Base-by-base conservation (phyloP, 352 stramenopile genomes). In the Globisporangium cystogenes region DNA sequence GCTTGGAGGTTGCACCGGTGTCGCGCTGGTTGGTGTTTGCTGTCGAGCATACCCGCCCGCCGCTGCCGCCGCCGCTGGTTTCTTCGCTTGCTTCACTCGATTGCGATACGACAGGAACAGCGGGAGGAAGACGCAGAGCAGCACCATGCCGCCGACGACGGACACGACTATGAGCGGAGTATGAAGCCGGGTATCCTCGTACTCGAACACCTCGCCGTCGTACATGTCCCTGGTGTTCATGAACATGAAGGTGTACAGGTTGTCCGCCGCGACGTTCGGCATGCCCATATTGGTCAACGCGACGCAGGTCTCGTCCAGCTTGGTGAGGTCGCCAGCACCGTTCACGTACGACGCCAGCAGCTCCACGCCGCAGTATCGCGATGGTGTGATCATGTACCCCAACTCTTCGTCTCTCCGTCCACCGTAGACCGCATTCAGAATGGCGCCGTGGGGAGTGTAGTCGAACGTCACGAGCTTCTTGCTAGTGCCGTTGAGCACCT, bases 371-470 rank as follows among this genome's bases (percentile, higher is more conserved):
- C 49, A 56, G 39, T 24, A 43, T n/a, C 39, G 16, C 16, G 39
- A 10, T 18, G 10, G 61, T 44, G 8, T 23, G n/a, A 11, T 4
- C 18, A 18, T 4, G n/a, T 24, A 43, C 6, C n/a, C n/a, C 4
- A 4, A 1, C n/a, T n/a, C n/a, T n/a, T n/a, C n/a, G 7, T 43
- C 20, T 24, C 7, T 15, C 65, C 68, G 11, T 74, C 43, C 11
- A 82, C 52, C 2, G n/a, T 43, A 43, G 6, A 43, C 7, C 16
- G 39, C 39, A 7, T 43, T 43, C 39, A 43, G 39, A 4, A 43
- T n/a, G 16, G 39, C 39, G 4, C 39, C 39, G n/a, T 43, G 39
- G 5, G 39, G 18, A 7, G 39, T 43, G 39, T 43, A 43, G 14
- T 43, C 16, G 39, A 43, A 43, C 39, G 39, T 43, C 39, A 43